These are phyloP conservation scores for Rubus parviflorus DNA, from an alignment of 306 rosid species.

Conservation along the genomic window DNA sequence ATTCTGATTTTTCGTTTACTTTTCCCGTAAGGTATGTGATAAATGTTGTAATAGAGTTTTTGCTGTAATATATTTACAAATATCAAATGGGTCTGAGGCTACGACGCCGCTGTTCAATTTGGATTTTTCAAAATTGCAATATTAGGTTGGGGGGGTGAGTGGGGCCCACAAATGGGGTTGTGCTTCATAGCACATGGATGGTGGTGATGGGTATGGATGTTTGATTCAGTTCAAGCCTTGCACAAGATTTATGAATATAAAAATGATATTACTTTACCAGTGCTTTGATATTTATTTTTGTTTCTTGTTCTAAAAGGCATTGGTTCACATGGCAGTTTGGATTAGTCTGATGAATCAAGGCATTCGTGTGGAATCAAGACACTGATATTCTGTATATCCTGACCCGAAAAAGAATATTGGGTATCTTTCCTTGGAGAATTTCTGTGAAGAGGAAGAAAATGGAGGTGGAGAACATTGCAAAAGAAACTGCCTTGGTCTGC, in stretches of 20 bases:
- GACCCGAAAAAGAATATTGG: background rate
- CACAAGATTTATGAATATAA: background rate
- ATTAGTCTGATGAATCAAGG: background rate
- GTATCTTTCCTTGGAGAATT: background rate
- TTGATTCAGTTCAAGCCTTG: background rate
- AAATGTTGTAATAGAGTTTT: background rate
- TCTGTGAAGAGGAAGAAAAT: background rate
- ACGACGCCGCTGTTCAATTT: background rate
- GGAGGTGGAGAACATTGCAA: conserved; percentile 8
- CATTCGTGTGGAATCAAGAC: background rate
- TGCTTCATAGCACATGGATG: background rate
- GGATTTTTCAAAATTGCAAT: background rate
- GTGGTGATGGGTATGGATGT: background rate
- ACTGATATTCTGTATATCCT: conserved; percentile 5
- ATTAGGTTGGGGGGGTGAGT: background rate
- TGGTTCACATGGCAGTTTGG: conserved; percentile 9
- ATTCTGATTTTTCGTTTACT: background rate
- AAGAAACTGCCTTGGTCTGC: background rate
- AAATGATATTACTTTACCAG: background rate
- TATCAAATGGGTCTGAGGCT: background rate
- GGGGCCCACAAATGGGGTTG: background rate
- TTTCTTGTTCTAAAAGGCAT: conserved; percentile 2
- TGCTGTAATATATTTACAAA: background rate
- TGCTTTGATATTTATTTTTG: background rate
- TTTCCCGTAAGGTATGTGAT: background rate